These are phyloP conservation scores for Urtica urens DNA, from an alignment of 306 rosid species.

Conservation along the genomic window DNA sequence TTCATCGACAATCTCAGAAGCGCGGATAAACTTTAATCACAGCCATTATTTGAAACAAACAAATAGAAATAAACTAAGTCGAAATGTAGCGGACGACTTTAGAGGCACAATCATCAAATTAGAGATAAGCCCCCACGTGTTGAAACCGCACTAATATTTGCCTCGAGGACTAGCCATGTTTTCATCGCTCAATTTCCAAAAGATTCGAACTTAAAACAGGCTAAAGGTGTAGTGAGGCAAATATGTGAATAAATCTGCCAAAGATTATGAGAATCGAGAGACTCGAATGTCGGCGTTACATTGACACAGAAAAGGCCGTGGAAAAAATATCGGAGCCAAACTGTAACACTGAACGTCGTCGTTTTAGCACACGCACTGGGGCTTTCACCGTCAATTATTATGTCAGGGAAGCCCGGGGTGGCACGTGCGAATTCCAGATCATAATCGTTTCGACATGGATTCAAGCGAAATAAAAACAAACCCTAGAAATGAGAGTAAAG, in stretches of 20 bases:
- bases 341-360: constrained; percentile 55
- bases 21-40: constrained; percentile 51
- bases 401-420: constrained; percentile 55
- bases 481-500: not conserved
- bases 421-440: constrained; percentile 27
- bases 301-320: constrained; percentile 59
- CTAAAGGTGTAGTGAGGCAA: constrained; percentile 75
- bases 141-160: constrained; percentile 30
- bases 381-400: constrained; percentile 31
- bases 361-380: constrained; percentile 50
- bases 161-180: constrained; percentile 63
- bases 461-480: not conserved
- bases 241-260: not conserved
- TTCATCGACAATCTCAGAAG: constrained; percentile 50
- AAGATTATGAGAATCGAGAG: not conserved
- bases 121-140: constrained; percentile 28
- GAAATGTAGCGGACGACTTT: constrained; percentile 26
- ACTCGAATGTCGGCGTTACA: constrained; percentile 34
- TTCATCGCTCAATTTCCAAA: constrained; percentile 10
- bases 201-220: constrained; percentile 31
- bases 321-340: constrained; percentile 16
- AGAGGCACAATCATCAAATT: constrained; percentile 36
- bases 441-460: too few species aligned
- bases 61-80: not conserved
- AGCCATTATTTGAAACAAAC: constrained; percentile 7